Percentiles rank a stretch among this genome's conserved stretches.
These are phyloP conservation scores for Moesziomyces parantarcticus DNA, from an alignment of 1,284 basidiomycete species.

Conservation along the genomic window DNA sequence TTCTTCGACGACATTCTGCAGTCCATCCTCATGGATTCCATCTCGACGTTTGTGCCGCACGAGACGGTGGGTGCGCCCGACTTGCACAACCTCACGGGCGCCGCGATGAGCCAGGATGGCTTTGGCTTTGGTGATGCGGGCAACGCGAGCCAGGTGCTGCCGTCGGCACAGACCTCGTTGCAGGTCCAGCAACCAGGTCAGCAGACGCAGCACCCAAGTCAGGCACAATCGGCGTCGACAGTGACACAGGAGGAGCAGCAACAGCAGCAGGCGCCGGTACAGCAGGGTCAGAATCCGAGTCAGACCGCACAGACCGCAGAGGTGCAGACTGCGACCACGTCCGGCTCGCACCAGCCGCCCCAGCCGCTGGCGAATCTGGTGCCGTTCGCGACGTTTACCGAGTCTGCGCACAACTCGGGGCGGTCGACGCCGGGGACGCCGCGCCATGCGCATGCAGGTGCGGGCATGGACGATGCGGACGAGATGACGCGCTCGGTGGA, in stretches of 20 bases:
- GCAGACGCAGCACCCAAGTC: constrained; percentile 6
- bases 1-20: constrained; percentile 52
- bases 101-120: constrained; percentile 9
- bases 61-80: constrained; percentile 26
- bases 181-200: constrained; percentile 8
- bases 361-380: constrained; percentile 24
- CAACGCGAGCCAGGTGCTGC: background rate
- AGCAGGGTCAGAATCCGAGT: constrained; percentile 2
- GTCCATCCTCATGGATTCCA: constrained; percentile 50
- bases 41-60: constrained; percentile 43
- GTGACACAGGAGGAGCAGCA: constrained; percentile 12
- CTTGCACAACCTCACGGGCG: constrained; percentile 1
- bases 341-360: constrained; percentile 18
- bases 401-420: constrained; percentile 35
- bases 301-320: constrained; percentile 2
- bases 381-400: constrained; percentile 42
- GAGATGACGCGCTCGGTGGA: constrained; percentile 44
- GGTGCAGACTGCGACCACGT: background rate
- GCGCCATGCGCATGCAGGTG: constrained; percentile 13
- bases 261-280: background rate
- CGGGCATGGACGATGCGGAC: constrained; percentile 31
- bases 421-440: constrained; percentile 39
- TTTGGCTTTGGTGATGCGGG: constrained; percentile 19
- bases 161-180: background rate
- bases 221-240: background rate